A percentile compares a stretch with the other conserved stretches of the same genome.
Evolutionary conservation across 192 early-diverging fungal species (phyloP).

Genomic region (Dispira parvispora): DNA sequence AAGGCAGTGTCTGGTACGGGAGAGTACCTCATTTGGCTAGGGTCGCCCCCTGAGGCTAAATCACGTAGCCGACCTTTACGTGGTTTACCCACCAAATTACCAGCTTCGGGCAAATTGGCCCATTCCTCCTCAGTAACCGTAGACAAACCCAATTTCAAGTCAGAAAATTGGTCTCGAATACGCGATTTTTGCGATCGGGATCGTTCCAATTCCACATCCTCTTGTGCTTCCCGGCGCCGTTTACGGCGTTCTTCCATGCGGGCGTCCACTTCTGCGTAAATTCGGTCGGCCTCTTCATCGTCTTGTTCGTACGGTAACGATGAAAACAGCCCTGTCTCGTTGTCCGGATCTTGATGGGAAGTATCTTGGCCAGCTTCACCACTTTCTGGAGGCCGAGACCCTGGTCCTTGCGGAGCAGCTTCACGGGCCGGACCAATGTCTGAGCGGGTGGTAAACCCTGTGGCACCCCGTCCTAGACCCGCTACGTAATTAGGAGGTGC

Average conservation of each 20-base stretch:
- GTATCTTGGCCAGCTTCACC: constrained; percentile 11
- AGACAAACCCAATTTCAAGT: constrained; percentile 70
- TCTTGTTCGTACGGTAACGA: constrained; percentile 80
- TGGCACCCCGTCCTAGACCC: constrained; percentile 90
- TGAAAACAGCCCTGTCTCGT: constrained; percentile 83
- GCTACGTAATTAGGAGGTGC: constrained; percentile 95
- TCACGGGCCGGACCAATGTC: constrained; percentile 96
- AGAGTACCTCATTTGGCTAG: constrained; percentile 21
- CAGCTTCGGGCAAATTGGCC: constrained; percentile 59
- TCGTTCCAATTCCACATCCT: constrained; percentile 47
- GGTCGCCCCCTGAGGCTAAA: constrained; percentile 12
- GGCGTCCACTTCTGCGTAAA: constrained; percentile 75
- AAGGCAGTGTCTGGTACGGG: constrained; percentile 26
- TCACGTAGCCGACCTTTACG: constrained; percentile 31
- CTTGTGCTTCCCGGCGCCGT: constrained; percentile 51
- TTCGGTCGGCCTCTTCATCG: constrained; percentile 92
- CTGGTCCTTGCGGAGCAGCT: constrained; percentile 33
- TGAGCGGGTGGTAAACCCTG: constrained; percentile 93
- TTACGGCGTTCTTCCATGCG: constrained; percentile 80
- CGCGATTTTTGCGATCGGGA: constrained; percentile 53
- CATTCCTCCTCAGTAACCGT: constrained; percentile 75
- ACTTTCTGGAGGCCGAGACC: constrained; percentile 16
- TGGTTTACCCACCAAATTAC: constrained; percentile 69
- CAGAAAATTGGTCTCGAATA: constrained; percentile 80
- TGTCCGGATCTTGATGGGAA: constrained; percentile 72